A percentile compares a stretch with the other conserved stretches of the same genome.
Evolutionary conservation across 495 filamentous ascomycete genomes (phyloP).

Genomic region (Penicillium nucicola): DNA sequence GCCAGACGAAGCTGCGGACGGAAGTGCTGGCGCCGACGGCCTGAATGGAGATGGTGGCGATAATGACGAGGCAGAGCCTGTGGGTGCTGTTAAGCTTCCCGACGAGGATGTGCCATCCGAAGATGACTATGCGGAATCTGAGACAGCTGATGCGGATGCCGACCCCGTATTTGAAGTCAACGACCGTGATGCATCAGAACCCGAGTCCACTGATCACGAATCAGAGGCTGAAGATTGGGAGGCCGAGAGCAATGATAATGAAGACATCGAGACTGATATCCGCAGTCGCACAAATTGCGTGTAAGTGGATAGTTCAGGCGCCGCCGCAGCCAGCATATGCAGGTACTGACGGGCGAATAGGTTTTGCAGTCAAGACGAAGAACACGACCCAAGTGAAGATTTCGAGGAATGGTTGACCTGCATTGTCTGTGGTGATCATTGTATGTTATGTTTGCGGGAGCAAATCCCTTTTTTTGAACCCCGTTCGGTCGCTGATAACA

Average conservation of each 20-base stretch:
- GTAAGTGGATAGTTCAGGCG: slow-evolving; percentile 47
- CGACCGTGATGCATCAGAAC: slow-evolving; percentile 48
- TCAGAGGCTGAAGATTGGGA: slow-evolving; percentile 72
- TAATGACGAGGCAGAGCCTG: slow-evolving; percentile 55
- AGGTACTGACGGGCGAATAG: slow-evolving; percentile 36
- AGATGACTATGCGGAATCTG: slow-evolving; percentile 34
- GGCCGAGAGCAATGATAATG: slow-evolving; percentile 57
- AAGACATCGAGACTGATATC: slow-evolving; percentile 64
- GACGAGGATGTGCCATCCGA: slow-evolving; percentile 47
- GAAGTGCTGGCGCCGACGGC: slow-evolving; percentile 26
- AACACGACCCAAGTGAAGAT: slow-evolving; percentile 80
- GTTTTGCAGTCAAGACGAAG: slow-evolving; percentile 79
- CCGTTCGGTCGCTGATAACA: slow-evolving; percentile 34
- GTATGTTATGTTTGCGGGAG: slow-evolving; percentile 55
- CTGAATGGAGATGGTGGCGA: slow-evolving; percentile 37
- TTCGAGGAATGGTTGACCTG: slow-evolving; percentile 85
- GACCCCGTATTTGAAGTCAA: slow-evolving; percentile 41
- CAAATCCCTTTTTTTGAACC: slow-evolving; percentile 19
- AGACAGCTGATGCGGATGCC: slow-evolving; percentile 40
- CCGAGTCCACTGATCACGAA: slow-evolving; percentile 55
- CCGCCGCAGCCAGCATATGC: not conserved
- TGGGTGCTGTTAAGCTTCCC: slow-evolving; percentile 73
- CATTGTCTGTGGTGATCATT: slow-evolving; percentile 78
- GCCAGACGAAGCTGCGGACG: slow-evolving; percentile 30
- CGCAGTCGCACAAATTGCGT: slow-evolving; percentile 60